These are phyloP conservation scores for Porphyrellus cyaneotinctus DNA, from an alignment of 768 basidiomycete species.

Conservation along the genomic window DNA sequence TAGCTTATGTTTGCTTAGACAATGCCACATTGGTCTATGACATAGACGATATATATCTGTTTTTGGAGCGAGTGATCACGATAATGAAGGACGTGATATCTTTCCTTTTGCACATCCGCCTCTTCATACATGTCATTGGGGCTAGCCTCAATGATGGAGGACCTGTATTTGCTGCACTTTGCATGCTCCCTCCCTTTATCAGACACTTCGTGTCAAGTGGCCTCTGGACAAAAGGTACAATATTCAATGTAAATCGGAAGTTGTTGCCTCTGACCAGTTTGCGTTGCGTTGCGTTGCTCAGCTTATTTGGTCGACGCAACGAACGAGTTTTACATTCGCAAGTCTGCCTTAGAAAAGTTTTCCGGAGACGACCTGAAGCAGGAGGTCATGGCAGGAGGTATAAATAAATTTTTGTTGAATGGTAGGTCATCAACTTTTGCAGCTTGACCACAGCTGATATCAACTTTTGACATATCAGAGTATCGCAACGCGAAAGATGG, in stretches of 20 bases:
- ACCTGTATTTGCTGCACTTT: constrained; percentile 19
- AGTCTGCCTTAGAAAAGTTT: constrained; percentile 16
- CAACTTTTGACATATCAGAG: constrained; percentile 10
- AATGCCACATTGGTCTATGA: not conserved
- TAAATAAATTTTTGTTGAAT: constrained; percentile 7
- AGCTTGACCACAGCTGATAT: not conserved
- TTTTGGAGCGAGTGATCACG: constrained; percentile 9
- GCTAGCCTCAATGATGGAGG: constrained; percentile 16
- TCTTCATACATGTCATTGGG: constrained; percentile 18
- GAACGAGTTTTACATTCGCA: constrained; percentile 22
- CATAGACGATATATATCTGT: constrained; percentile 1
- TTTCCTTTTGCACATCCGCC: constrained; percentile 21
- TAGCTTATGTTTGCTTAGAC: constrained; percentile 6
- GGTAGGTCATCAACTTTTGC: constrained; percentile 3
- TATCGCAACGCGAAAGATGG: constrained; percentile 18
- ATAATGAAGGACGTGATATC: constrained; percentile 13
- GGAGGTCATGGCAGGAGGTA: constrained; percentile 24
- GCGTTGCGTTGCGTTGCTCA: not conserved
- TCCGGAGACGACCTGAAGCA: constrained; percentile 6
- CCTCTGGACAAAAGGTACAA: constrained; percentile 23
- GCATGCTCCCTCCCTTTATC: constrained; percentile 12
- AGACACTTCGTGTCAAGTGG: not conserved
- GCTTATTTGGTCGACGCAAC: constrained; percentile 17
- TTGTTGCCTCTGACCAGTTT: not conserved
- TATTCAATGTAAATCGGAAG: not conserved